Base-by-base conservation (phyloP, 2,329 filamentous ascomycete genomes). In the Sporothrix pseudoabietina region DNA sequence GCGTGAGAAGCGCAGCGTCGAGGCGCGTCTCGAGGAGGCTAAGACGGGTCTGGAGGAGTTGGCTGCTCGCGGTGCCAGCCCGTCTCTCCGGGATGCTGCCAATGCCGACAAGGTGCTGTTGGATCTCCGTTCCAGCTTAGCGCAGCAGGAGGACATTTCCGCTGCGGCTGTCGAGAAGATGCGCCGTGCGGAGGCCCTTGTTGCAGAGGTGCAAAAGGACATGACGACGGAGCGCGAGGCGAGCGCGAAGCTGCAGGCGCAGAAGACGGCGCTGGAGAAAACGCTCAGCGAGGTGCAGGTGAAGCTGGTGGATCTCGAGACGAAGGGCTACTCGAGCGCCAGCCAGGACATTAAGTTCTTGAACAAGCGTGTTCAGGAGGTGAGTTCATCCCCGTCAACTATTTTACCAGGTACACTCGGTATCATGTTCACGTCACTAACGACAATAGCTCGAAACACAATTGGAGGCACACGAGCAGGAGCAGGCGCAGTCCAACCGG, bases 311-410 rank as follows among this genome's bases (percentile, higher is more conserved):
- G 96, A 98, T 80, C 87, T 98, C 9, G 95, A 99, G 84, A 98
- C 96, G 59, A 98, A 98, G 85, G 94, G 94, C 71, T 98, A 97
- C 83, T 96, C 94, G 26, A 97, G 91, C 76, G 93, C 93, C 32
- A 97, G 94, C 81, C 94, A 97, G 78, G 95, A 98, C 82, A 93
- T 98, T 77, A 92, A 96, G 79, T 98, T 98, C 84, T 83, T 98
- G 78, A 93, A 98, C 82, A 95, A 94, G 79, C 90, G 95, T 69
- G 94, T 99, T 77, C 94, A 98, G 84, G 95, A 98, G 88, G 94
- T 97, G 86, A 87, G 89, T 19, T 16, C 52, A n/a, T 26, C 8
- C n/a, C 8, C 81, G 49, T 4, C 30, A 16, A n/a, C 22, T n/a
- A 32, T 39, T 73, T 39, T 44, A 3, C 3, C 10, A 35, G 8